Percentiles rank a stretch among this genome's conserved stretches.
These are phyloP conservation scores for Debaryomyces udenii DNA, from an alignment of 1,139 yeast genomes.

Conservation along the genomic window DNA sequence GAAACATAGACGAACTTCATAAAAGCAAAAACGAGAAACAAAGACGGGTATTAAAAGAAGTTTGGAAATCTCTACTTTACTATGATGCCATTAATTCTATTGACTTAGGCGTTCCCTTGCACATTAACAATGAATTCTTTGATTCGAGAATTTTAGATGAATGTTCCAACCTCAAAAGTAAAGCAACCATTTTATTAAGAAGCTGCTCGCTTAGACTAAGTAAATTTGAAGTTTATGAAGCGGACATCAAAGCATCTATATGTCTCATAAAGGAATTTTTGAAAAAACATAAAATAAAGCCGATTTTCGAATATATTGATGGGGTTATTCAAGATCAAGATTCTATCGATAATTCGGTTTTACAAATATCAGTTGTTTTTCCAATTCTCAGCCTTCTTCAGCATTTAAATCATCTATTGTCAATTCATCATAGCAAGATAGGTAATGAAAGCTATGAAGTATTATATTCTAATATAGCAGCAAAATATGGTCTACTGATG, in stretches of 20 bases:
- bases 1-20: slow-evolving; percentile 10
- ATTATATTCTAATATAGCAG: neutral
- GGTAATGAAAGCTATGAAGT: neutral
- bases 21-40: neutral
- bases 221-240: slow-evolving; percentile 8
- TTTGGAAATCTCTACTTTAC: slow-evolving; percentile 9
- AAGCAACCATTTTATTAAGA: slow-evolving; percentile 4
- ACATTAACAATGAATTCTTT: slow-evolving; percentile 7
- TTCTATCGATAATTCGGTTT: neutral
- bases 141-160: neutral
- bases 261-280: neutral
- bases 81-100: slow-evolving; percentile 10
- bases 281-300: neutral
- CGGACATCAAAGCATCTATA: slow-evolving; percentile 4
- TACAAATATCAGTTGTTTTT: neutral
- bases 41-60: slow-evolving; percentile 5
- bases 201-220: slow-evolving; percentile 4
- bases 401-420: neutral
- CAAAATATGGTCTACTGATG: slow-evolving; percentile 2
- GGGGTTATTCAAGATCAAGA: neutral
- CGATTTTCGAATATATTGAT: slow-evolving; percentile 1
- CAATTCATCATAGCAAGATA: neutral
- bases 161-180: neutral
- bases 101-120: slow-evolving; percentile 11
- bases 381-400: slow-evolving; percentile 1